Evolutionary conservation across 495 filamentous ascomycete genomes (phyloP).

Genomic region (Recurvomyces mirabilis): DNA sequence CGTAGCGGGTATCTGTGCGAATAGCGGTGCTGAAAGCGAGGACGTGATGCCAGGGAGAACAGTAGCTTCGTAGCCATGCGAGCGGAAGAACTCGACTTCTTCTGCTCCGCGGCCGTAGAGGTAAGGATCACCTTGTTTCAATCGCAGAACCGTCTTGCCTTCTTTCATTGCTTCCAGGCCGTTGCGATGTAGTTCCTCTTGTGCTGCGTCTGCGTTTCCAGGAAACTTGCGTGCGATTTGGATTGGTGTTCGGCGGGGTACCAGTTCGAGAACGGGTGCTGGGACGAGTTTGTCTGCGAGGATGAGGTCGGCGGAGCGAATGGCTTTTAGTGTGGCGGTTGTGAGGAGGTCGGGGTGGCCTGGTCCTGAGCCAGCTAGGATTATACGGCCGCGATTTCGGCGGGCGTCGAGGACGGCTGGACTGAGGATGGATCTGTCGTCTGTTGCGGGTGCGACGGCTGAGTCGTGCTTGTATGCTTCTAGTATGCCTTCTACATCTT

Average conservation of each 20-base stretch:
- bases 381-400: conserved; percentile 48
- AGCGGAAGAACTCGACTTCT: conserved; percentile 76
- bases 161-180: conserved; percentile 59
- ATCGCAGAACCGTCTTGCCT: conserved; percentile 69
- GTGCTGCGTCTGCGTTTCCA: conserved; percentile 86
- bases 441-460: conserved; percentile 8
- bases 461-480: conserved; percentile 44
- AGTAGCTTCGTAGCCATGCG: conserved; percentile 52
- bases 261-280: conserved; percentile 69
- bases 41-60: conserved; percentile 88
- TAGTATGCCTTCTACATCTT: conserved; percentile 63
- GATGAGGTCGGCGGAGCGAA: conserved; percentile 71
- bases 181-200: conserved; percentile 76
- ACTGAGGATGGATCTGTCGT: conserved; percentile 15
- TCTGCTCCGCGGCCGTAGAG: conserved; percentile 91
- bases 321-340: conserved; percentile 75
- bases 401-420: conserved; percentile 12
- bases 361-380: conserved; percentile 87
- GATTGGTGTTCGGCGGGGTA: conserved; percentile 80
- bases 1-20: conserved; percentile 77
- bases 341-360: conserved; percentile 89
- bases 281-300: conserved; percentile 96
- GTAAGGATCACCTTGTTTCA: conserved; percentile 96
- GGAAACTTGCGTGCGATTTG: conserved; percentile 95
- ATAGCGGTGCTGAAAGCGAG: conserved; percentile 74